Evolutionary conservation across 306 rosid genomes (phyloP), one percentile per base, ranked within the genome.

Genomic region (Vachellia pachyceras): DNA sequence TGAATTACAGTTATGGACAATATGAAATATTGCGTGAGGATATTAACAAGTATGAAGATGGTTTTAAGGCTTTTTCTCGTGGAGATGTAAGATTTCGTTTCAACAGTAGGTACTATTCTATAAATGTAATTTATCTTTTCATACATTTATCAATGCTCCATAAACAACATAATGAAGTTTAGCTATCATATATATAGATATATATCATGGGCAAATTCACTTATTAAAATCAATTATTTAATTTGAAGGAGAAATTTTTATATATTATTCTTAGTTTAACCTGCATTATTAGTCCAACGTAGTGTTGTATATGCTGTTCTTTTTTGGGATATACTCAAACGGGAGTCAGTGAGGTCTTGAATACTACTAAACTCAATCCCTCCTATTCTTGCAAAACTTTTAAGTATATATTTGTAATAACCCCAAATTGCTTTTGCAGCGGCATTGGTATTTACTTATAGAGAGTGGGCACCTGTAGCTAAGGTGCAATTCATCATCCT

Each of bases 401-500:
- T n/a, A n/a, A n/a, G n/a, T n/a, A n/a, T n/a, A n/a, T n/a, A n/a
- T n/a, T n/a, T 67, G 12, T 67, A 67, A 50, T 35, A 50, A 29
- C 49, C 17, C 77, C 42, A 49, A 50, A 9, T 82, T 84, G 82
- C 72, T 70, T 73, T 78, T 86, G 82, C 97, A 95, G 99, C 85
- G 84, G 92, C 55, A 80, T 90, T 50, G 99, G 97, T 81, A 89
- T n/a, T 95, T 79, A 91, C 95, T 63, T 92, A 91, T 80, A 85
- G 97, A 76, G 97, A 95, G 86, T 95, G 99, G 99, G 97, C 97
- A 41, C 99, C 99, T 72, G 97, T 90, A 82, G 97, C 97, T 76
- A 90, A 80, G 99, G 97, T 95, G 86, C 11, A 20, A 40, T 71
- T 73, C 49, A 44, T 10, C 49, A 44, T 44, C 49, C 49, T 44